phyloP scores from a whole-genome alignment of 2,329 filamentous ascomycete species.

The Aspergillus fumigatus region DNA sequence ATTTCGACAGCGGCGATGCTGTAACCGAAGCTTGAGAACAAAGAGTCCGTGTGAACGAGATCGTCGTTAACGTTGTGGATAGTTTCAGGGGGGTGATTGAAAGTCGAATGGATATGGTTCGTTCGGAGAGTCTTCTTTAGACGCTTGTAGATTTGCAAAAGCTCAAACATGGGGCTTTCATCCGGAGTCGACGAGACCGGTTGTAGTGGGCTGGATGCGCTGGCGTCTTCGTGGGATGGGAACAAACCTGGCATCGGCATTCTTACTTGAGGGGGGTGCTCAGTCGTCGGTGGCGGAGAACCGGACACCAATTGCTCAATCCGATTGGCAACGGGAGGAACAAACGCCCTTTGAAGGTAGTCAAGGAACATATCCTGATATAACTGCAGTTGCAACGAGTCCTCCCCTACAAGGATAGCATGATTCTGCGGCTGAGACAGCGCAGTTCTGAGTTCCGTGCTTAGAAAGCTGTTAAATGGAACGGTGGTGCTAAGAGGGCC shows the following conservation, averaged over 20 bases:
- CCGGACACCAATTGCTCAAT: constrained; percentile 31
- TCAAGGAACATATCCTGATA: constrained; percentile 49
- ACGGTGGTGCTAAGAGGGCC: constrained; percentile 60
- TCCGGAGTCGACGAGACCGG: constrained; percentile 23
- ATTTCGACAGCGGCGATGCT: constrained; percentile 89
- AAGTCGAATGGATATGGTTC: constrained; percentile 48
- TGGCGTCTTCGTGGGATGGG: constrained; percentile 31
- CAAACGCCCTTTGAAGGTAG: constrained; percentile 49
- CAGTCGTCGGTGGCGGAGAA: constrained; percentile 24
- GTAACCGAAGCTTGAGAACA: constrained; percentile 60
- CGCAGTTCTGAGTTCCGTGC: constrained; percentile 50
- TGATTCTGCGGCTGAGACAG: constrained; percentile 48
- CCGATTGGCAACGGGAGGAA: constrained; percentile 45
- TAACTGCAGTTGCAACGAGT: constrained; percentile 27
- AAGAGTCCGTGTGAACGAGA: constrained; percentile 42
- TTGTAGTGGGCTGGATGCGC: constrained; percentile 28
- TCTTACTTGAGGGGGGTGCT: constrained; percentile 25
- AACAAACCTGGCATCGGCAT: constrained; percentile 38
- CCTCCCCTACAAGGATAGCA: constrained; percentile 36
- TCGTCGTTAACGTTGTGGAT: constrained; percentile 39
- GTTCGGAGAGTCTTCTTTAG: constrained; percentile 51
- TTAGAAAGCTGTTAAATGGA: constrained; percentile 66
- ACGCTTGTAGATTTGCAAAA: constrained; percentile 53
- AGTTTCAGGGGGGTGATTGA: constrained; percentile 40
- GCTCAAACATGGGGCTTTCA: constrained; percentile 41